These are phyloP conservation scores for Candida insectorum DNA, from an alignment of 805 yeast genomes.

Conservation along the genomic window DNA sequence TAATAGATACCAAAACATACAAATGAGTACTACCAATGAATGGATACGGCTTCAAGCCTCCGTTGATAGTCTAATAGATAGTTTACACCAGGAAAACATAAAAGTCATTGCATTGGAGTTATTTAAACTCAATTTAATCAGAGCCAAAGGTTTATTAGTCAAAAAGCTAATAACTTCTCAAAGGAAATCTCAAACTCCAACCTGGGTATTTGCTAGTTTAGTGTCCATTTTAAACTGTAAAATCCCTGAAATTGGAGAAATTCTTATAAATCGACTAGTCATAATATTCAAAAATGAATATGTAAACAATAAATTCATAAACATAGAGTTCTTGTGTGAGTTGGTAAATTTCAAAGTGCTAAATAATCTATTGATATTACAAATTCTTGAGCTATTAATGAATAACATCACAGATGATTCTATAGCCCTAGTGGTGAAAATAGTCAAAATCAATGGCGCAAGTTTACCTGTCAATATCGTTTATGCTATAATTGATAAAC, in stretches of 20 bases:
- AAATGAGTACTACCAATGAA: constrained; percentile 13
- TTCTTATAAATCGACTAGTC: constrained; percentile 51
- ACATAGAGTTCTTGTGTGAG: constrained; percentile 56
- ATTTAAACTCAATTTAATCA: constrained; percentile 52
- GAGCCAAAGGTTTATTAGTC: constrained; percentile 63
- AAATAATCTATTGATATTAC: constrained; percentile 28
- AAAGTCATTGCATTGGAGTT: constrained; percentile 46
- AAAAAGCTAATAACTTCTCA: constrained; percentile 35
- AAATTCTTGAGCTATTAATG: constrained; percentile 32
- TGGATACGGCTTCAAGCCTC: constrained; percentile 55
- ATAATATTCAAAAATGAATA: constrained; percentile 56
- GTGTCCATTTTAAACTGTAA: constrained; percentile 61
- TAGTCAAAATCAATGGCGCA: constrained; percentile 53
- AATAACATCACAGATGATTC: constrained; percentile 51
- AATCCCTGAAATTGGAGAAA: constrained; percentile 65
- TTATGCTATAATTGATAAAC: constrained; percentile 52
- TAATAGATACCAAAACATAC: no score
- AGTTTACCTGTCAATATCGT: constrained; percentile 46
- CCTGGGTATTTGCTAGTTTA: constrained; percentile 55
- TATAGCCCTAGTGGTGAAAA: constrained; percentile 49
- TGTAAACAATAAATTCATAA: constrained; percentile 40
- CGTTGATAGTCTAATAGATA: constrained; percentile 48
- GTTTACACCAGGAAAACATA: constrained; percentile 45
- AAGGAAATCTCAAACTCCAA: constrained; percentile 20
- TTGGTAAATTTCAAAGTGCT: constrained; percentile 60